Conservation (phyloP, 2,329 filamentous ascomycete species). For the Claviceps fusiformis region DNA sequence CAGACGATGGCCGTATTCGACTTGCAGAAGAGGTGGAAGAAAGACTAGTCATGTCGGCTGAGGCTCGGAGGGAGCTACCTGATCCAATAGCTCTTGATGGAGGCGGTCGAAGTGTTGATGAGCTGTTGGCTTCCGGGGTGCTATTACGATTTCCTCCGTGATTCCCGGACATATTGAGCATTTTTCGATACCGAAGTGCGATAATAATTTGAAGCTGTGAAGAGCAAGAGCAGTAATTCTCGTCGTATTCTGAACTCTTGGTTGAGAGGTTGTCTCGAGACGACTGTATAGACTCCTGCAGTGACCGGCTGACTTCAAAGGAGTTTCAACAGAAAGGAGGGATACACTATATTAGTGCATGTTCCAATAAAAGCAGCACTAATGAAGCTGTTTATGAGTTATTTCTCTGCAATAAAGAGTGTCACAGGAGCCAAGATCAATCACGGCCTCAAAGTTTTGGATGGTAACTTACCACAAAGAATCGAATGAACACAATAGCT, state of each 20-base stretch:
- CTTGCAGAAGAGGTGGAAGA: constrained; percentile 51
- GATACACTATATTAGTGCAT: constrained; percentile 13
- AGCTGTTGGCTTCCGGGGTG: constrained; percentile 80
- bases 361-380: constrained; percentile 13
- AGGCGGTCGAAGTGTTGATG: constrained; percentile 70
- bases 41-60: constrained; percentile 88
- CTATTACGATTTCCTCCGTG: constrained; percentile 82
- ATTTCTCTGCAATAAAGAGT: background rate
- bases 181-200: constrained; percentile 15
- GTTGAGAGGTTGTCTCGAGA: constrained; percentile 13
- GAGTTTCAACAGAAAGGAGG: constrained; percentile 28
- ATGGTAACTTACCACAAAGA: constrained; percentile 14
- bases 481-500: constrained; percentile 3
- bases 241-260: background rate
- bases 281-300: constrained; percentile 49
- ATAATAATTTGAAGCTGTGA: background rate
- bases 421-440: background rate
- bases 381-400: constrained; percentile 1
- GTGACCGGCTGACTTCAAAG: constrained; percentile 74
- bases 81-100: constrained; percentile 63
- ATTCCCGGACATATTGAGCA: constrained; percentile 54
- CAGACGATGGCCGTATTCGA: constrained; percentile 85
- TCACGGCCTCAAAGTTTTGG: background rate
- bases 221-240: background rate
- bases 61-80: constrained; percentile 79